Percentiles rank a stretch among this genome's conserved stretches.
These are phyloP conservation scores for Spizellomyces punctatus DNA, from an alignment of 192 early-diverging fungal genomes.

Conservation along the genomic window DNA sequence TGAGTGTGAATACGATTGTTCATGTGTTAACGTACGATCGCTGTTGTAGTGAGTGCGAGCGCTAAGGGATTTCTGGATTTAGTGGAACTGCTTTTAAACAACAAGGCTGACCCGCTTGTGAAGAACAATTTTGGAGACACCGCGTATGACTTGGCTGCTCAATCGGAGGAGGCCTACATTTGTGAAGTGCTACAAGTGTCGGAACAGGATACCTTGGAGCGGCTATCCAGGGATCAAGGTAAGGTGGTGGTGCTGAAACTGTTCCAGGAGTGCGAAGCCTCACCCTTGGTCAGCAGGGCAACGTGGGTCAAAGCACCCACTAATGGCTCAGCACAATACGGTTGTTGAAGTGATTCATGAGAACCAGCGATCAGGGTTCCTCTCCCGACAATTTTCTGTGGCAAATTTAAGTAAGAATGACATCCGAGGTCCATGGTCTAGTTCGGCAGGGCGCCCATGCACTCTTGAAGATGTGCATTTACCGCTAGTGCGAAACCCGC, in stretches of 20 bases:
- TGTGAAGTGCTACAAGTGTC: slow-evolving; percentile 67
- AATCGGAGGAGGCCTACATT: slow-evolving; percentile 62
- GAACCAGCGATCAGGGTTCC: slow-evolving; percentile 63
- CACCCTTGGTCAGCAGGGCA: no score
- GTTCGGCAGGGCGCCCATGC: slow-evolving; percentile 48
- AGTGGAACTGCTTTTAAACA: slow-evolving; percentile 64
- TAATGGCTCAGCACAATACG: slow-evolving; percentile 53
- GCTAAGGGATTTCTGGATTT: slow-evolving; percentile 70
- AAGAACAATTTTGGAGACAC: slow-evolving; percentile 70
- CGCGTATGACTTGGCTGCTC: slow-evolving; percentile 78
- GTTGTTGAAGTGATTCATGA: slow-evolving; percentile 63
- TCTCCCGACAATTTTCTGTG: slow-evolving; percentile 57
- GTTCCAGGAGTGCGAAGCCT: no score
- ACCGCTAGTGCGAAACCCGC: slow-evolving; percentile 35
- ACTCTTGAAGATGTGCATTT: slow-evolving; percentile 56
- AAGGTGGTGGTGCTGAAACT: slow-evolving; percentile 5
- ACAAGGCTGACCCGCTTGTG: slow-evolving; percentile 61
- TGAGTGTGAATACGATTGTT: no score
- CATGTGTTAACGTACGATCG: no score
- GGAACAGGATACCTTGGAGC: slow-evolving; percentile 38
- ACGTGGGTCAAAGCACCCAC: slow-evolving; percentile 21
- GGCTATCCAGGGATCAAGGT: slow-evolving; percentile 19
- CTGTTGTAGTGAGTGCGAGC: slow-evolving; percentile 20
- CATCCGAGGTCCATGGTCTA: slow-evolving; percentile 64
- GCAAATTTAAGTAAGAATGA: slow-evolving; percentile 52